Evolutionary conservation across 73 alveolate species (phyloP), one percentile per base, ranked within the genome.

Genomic region (Tetrahymena thermophila): DNA sequence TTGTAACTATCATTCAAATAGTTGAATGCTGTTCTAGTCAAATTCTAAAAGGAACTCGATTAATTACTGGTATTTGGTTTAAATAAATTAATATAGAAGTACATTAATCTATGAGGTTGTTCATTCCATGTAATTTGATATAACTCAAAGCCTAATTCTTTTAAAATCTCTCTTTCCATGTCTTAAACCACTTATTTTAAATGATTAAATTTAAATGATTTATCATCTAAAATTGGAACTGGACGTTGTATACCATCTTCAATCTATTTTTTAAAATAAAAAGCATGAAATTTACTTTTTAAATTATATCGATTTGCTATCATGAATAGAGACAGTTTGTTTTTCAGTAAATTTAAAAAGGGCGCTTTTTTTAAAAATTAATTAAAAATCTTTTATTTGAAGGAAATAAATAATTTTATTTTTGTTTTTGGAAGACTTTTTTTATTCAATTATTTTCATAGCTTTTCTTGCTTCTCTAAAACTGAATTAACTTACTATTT

Each of bases 51-150:
- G 89, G 89, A 71, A 71, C 89, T 71, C 89, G 89, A 71, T 71
- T 71, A 71, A 71, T 71, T 71, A 71, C 89, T 71, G 89, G 89
- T 42, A 71, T 71, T 71, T 71, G 89, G 89, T 71, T 71, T 71
- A 71, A 71, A 71, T 71, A 71, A 71, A 71, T 71, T 71, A 71
- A 71, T 71, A 71, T 71, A 71, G 89, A 71, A 71, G 89, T 71
- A 71, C 89, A 71, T 71, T 71, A 71, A 71, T 71, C 89, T 71
- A 71, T 71, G 89, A 71, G 89, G 89, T 71, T 71, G 89, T n/a
- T 71, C 89, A 71, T 71, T 71, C 89, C 89, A 71, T 71, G 89
- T 71, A 71, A 71, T 71, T 71, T 71, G 89, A 71, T 71, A 71
- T 7, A 71, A 25, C n/a, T 71, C 89, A 71, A 71, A 71, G 37